Evolutionary conservation across 306 rosid species (phyloP), one percentile per base, ranked within the genome.

Genomic region (Quercus wislizeni): DNA sequence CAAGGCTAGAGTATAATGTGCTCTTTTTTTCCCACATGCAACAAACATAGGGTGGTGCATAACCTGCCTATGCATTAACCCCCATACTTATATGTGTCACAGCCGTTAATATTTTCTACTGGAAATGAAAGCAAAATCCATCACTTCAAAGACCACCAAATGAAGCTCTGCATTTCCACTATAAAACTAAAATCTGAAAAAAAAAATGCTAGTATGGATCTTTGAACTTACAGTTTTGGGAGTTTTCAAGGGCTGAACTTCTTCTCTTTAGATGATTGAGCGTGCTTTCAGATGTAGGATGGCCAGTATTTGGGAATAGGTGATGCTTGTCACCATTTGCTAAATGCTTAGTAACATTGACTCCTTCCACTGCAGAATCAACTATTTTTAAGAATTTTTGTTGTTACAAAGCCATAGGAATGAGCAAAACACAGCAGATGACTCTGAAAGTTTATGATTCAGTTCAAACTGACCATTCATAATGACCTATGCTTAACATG

Each of bases 331-430:
- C 13, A 76, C 73, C 79, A 49, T 76, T 62, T 21, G 51, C 49
- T 46, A 55, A 63, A 7, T 62, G 79, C 4, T 41, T 43, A 15
- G 72, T 23, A 76, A 25, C 14, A 28, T 20, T 56, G 54, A 49
- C 54, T 64, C 73, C 79, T 76, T 51, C 63, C 59, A 49, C 73
- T 76, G 79, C 21, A 55, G 59, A 76, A 76, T 46, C 43, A 15
- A 35, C 51, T 64, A 59, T 19, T 19, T 18, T 59, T 59, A 6
- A 59, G 12, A 7, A 59, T 21, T 59, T 20, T 2, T 59, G 25
- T 6, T 59, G 20, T n/a, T 23, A 49, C 65, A 59, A 59, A 35
- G 65, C 73, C 65, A 58, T 57, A 55, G 18, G 9, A 75, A 35
- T 30, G 72, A 43, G 33, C 38, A 76, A 46, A 63, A 19, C 7